A percentile compares a stretch with the other conserved stretches of the same genome.
These are phyloP conservation scores for Agrocybe pediades DNA, from an alignment of 768 basidiomycete genomes.

Conservation along the genomic window DNA sequence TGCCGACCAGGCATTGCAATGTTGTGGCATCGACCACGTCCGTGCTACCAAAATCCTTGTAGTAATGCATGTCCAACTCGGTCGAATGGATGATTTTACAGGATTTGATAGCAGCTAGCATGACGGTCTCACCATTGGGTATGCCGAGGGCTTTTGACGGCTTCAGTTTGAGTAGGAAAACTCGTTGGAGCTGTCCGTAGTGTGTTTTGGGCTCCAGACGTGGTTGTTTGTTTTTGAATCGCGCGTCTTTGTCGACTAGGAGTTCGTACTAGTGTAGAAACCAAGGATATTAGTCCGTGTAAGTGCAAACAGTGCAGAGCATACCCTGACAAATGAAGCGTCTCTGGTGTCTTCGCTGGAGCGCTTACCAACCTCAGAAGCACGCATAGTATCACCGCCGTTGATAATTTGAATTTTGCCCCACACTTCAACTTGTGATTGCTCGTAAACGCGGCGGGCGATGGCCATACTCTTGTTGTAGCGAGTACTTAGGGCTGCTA, in stretches of 20 bases:
- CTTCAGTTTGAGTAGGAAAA: too few relatives aligned
- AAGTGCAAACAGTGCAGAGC: constrained; percentile 8
- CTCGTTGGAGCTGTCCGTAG: too few relatives aligned
- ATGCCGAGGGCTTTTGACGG: too few relatives aligned
- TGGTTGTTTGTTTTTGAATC: not conserved
- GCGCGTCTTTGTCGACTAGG: too few relatives aligned
- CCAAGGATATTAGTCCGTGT: constrained; percentile 2
- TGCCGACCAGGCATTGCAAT: too few relatives aligned
- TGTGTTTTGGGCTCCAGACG: too few relatives aligned
- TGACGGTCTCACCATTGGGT: too few relatives aligned
- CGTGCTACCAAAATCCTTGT: too few relatives aligned
- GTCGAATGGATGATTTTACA: too few relatives aligned
- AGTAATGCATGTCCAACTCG: too few relatives aligned
- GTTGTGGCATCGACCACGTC: too few relatives aligned
- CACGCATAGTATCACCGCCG: constrained; percentile 31
- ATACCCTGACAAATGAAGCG: constrained; percentile 33
- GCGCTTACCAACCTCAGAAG: constrained; percentile 12
- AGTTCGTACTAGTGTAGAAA: not conserved
- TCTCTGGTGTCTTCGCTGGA: constrained; percentile 24
- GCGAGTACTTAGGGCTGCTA: constrained; percentile 10
- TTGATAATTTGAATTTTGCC: constrained; percentile 24
- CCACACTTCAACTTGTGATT: constrained; percentile 17
- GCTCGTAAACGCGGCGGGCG: not conserved
- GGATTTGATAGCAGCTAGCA: too few relatives aligned
- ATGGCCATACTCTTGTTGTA: not conserved